phyloP scores from a whole-genome alignment of 306 rosid genomes.

The Cucumis hystrix region DNA sequence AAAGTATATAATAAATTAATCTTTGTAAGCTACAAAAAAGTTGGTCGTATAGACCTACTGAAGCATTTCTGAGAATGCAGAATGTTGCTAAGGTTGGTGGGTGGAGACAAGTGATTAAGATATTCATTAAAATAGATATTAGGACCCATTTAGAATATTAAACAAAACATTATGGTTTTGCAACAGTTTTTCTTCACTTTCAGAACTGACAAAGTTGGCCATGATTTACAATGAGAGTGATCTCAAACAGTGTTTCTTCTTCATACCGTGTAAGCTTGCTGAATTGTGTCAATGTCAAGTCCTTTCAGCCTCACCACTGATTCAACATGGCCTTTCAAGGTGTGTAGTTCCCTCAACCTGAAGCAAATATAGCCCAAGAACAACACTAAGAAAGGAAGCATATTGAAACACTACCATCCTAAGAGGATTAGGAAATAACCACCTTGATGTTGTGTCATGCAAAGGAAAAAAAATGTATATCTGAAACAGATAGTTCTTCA shows the following conservation, averaged over 20 bases:
- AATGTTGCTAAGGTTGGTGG: background rate
- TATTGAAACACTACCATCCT: background rate
- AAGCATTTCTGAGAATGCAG: no score
- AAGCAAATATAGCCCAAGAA: background rate
- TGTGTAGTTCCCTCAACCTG: slow-evolving; percentile 83
- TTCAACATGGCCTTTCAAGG: slow-evolving; percentile 94
- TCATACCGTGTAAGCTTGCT: slow-evolving; percentile 94
- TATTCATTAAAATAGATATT: background rate
- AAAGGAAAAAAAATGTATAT: background rate
- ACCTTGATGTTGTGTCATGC: background rate
- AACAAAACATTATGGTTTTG: background rate
- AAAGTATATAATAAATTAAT: no score
- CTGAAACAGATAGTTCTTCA: background rate
- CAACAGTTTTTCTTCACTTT: background rate
- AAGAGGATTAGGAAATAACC: background rate
- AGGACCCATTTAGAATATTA: background rate
- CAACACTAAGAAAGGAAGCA: background rate
- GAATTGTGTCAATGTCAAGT: slow-evolving; percentile 91
- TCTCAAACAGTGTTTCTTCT: background rate
- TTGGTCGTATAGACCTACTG: no score
- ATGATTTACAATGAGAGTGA: background rate
- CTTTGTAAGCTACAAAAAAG: background rate
- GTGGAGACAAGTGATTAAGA: background rate
- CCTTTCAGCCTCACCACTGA: slow-evolving; percentile 97
- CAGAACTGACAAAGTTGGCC: background rate